A percentile compares a stretch with the other conserved stretches of the same genome.
These are phyloP conservation scores for Liriodendron chinense DNA, from an alignment of 164 flowering plant species.

Conservation along the genomic window DNA sequence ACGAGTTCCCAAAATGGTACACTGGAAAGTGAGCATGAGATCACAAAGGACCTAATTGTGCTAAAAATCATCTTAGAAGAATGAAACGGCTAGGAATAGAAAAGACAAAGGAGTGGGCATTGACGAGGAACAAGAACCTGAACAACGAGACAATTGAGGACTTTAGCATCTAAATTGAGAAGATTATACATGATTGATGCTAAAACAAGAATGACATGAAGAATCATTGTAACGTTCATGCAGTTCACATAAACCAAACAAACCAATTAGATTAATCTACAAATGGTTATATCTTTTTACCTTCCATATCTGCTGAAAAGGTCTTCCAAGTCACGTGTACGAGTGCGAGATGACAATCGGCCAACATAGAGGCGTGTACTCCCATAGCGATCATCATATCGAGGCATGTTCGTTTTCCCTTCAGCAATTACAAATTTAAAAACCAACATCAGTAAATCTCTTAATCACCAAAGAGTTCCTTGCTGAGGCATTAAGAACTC, in stretches of 20 bases:
- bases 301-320: slow-evolving; percentile 27
- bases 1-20: too few species aligned
- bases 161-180: not conserved
- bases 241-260: not conserved
- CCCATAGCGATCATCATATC: slow-evolving; percentile 18
- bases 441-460: not conserved
- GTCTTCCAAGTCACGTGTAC: slow-evolving; percentile 21
- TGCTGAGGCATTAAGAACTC: too few species aligned
- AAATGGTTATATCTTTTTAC: slow-evolving; percentile 3
- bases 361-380: slow-evolving; percentile 20
- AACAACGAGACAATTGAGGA: not conserved
- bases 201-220: not conserved
- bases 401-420: slow-evolving; percentile 17
- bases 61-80: too few species aligned
- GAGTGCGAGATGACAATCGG: slow-evolving; percentile 16
- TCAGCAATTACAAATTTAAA: not conserved
- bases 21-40: too few species aligned
- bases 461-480: not conserved
- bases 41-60: too few species aligned
- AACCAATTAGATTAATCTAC: not conserved
- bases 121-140: too few species aligned
- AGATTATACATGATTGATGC: not conserved
- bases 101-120: too few species aligned
- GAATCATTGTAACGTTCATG: not conserved
- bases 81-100: too few species aligned